phyloP scores from a whole-genome alignment of 2,329 filamentous ascomycete species.

The Aspergillus pseudoterreus region DNA sequence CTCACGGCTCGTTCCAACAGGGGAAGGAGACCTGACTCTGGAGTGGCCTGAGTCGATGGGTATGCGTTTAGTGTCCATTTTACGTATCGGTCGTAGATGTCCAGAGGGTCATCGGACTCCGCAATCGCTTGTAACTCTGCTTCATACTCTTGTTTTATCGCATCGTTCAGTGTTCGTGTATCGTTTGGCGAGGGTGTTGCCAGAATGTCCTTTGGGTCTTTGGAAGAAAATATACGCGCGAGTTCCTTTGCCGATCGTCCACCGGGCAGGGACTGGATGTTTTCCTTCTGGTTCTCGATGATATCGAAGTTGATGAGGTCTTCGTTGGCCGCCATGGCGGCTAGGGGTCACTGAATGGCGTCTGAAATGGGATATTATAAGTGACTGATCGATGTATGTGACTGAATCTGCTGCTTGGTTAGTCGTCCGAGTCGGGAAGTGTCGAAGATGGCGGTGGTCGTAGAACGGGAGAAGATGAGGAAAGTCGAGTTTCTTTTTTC shows the following conservation, averaged over 20 bases:
- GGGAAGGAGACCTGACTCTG: constrained; percentile 82
- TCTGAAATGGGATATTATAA: not conserved
- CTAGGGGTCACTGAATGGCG: constrained; percentile 43
- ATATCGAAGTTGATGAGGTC: constrained; percentile 69
- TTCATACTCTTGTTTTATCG: constrained; percentile 79
- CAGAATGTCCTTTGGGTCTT: constrained; percentile 47
- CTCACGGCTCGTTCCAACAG: constrained; percentile 92
- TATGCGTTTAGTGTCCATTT: constrained; percentile 96
- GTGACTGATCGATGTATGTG: not conserved
- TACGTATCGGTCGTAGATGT: constrained; percentile 93
- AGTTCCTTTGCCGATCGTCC: constrained; percentile 87
- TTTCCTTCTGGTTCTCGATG: constrained; percentile 96
- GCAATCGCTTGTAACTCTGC: constrained; percentile 71
- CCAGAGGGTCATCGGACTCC: constrained; percentile 91
- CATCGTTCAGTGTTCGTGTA: constrained; percentile 73
- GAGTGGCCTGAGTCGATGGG: constrained; percentile 85
- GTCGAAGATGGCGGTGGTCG: constrained; percentile 5
- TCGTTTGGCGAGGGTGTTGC: constrained; percentile 65
- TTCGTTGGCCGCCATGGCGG: constrained; percentile 38
- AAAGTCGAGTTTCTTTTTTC: constrained; percentile 8
- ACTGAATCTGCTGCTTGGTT: not conserved
- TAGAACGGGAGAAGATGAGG: not conserved
- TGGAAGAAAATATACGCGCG: constrained; percentile 63
- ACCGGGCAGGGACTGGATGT: constrained; percentile 88
- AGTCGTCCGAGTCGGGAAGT: not conserved